phyloP scores from a whole-genome alignment of 2,329 filamentous ascomycete genomes.

The Elsinoe ampelina region DNA sequence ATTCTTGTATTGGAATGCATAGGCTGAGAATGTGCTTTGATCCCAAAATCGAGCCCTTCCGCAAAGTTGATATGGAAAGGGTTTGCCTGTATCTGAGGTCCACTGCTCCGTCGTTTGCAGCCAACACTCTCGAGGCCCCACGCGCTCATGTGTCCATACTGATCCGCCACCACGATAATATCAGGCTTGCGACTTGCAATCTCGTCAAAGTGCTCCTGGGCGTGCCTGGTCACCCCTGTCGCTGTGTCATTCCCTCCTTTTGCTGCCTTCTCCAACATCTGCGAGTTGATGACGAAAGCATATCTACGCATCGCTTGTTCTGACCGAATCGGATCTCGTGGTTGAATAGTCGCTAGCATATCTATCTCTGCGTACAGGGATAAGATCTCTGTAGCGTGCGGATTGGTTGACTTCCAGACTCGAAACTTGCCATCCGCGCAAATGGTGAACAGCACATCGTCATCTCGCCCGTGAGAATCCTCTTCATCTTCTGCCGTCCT shows the following conservation, averaged over 20 bases:
- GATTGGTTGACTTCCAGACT: constrained; percentile 73
- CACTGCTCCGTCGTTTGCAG: constrained; percentile 51
- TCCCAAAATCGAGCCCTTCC: constrained; percentile 39
- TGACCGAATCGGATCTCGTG: constrained; percentile 34
- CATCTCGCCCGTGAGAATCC: constrained; percentile 29
- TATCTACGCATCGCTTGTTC: constrained; percentile 36
- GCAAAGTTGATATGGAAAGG: constrained; percentile 84
- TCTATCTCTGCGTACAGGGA: constrained; percentile 76
- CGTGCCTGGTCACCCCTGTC: constrained; percentile 50
- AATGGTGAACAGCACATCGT: constrained; percentile 84
- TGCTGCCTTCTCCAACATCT: constrained; percentile 72
- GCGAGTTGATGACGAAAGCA: constrained; percentile 73
- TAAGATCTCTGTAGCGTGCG: constrained; percentile 60
- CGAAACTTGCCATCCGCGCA: constrained; percentile 72
- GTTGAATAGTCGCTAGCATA: constrained; percentile 58
- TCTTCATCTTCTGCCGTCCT: constrained; percentile 60
- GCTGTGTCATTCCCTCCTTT: constrained; percentile 31
- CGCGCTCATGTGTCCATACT: constrained; percentile 75
- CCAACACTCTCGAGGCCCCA: constrained; percentile 88
- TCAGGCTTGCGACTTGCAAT: constrained; percentile 79
- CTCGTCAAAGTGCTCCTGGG: constrained; percentile 74
- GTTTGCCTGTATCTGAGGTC: constrained; percentile 25
- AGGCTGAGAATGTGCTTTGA: constrained; percentile 30
- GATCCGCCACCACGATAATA: constrained; percentile 76
- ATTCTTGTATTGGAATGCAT: constrained; percentile 54